Evolutionary conservation across 2,329 filamentous ascomycete genomes (phyloP).

Genomic region (Didymella exigua): DNA sequence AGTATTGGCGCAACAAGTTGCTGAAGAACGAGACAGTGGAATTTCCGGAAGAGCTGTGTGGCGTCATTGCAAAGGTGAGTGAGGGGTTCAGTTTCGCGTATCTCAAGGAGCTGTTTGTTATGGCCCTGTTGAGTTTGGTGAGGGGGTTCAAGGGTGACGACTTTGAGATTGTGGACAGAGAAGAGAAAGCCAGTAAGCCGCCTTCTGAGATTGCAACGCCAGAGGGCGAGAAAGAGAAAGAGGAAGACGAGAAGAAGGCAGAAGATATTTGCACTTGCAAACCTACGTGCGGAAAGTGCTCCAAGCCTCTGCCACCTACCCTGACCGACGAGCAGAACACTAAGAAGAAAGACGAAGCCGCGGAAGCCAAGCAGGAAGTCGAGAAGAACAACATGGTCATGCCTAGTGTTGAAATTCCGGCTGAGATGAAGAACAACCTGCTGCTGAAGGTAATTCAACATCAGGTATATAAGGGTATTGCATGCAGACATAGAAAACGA

Average conservation of each 20-base stretch:
- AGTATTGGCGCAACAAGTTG: constrained; percentile 51
- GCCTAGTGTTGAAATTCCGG: constrained; percentile 33
- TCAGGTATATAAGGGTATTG: constrained; percentile 45
- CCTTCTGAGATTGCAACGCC: neutral
- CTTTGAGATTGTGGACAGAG: constrained; percentile 31
- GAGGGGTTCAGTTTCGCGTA: constrained; percentile 52
- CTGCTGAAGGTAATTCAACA: constrained; percentile 43
- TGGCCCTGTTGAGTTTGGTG: constrained; percentile 45
- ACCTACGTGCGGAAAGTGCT: constrained; percentile 26
- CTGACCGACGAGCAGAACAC: neutral
- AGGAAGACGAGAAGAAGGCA: neutral
- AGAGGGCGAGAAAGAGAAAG: neutral
- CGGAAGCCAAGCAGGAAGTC: constrained; percentile 17
- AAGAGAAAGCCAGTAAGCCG: constrained; percentile 28
- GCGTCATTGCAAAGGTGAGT: constrained; percentile 42
- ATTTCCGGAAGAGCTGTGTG: constrained; percentile 46
- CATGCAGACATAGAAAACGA: constrained; percentile 45
- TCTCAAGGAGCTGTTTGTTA: constrained; percentile 51
- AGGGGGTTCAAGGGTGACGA: constrained; percentile 34
- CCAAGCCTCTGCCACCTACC: constrained; percentile 18
- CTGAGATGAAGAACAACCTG: constrained; percentile 29
- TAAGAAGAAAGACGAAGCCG: constrained; percentile 17
- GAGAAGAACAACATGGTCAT: constrained; percentile 29
- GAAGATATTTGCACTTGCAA: constrained; percentile 25
- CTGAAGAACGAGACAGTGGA: constrained; percentile 39